Evolutionary conservation across 257 asterid genomes (phyloP).

Genomic region (Thymus quinquecostatus): DNA sequence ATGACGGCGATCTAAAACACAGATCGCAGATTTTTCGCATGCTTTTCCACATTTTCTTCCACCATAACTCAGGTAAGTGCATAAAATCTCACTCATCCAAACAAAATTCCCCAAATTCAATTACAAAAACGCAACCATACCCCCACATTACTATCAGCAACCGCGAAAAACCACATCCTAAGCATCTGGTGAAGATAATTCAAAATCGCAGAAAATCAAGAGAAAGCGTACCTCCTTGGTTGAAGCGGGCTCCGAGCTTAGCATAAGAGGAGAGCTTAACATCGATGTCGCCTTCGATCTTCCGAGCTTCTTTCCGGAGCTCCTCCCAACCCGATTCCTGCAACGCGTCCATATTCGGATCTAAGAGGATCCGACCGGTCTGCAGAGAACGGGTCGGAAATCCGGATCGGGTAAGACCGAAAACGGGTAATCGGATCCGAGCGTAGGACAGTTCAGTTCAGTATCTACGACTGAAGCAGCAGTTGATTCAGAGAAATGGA

Average conservation of each 20-base stretch:
- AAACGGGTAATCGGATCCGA: conserved; percentile 31
- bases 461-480: conserved; percentile 28
- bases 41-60: background rate
- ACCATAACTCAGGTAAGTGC: background rate
- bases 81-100: conserved; percentile 1
- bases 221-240: conserved; percentile 66
- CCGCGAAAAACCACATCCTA: conserved; percentile 3
- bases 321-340: conserved; percentile 99
- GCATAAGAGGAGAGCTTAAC: conserved; percentile 96
- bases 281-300: conserved; percentile 97
- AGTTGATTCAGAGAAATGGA: conserved; percentile 36
- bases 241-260: conserved; percentile 89
- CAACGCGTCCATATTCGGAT: conserved; percentile 62
- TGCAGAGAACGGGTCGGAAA: background rate
- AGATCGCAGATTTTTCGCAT: background rate
- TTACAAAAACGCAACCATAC: conserved; percentile 2
- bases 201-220: conserved; percentile 16
- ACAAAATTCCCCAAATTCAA: conserved; percentile 10
- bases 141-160: conserved; percentile 19
- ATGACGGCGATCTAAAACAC: background rate
- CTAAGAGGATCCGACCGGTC: conserved; percentile 43
- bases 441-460: conserved; percentile 24
- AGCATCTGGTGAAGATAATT: background rate
- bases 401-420: conserved; percentile 32
- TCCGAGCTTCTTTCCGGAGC: conserved; percentile 92